A percentile compares a stretch with the other conserved stretches of the same genome.
Conservation (phyloP, 73 alveolate genomes). For the Symbiodinium natans region DNA sequence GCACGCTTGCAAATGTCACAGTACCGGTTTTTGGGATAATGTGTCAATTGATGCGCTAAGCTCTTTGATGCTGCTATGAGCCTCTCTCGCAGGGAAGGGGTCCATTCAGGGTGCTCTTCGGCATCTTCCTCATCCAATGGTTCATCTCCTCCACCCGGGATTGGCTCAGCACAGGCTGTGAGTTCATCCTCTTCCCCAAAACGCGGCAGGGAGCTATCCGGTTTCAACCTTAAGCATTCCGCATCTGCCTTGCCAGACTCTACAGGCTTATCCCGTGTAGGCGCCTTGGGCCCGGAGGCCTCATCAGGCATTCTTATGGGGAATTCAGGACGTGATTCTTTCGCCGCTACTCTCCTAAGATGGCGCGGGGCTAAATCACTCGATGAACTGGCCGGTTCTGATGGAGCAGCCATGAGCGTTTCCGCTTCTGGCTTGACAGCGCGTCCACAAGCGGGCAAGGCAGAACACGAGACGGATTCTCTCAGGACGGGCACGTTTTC, state of each 20-base stretch:
- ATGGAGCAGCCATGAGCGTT: background rate
- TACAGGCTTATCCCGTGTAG: background rate
- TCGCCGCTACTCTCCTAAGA: background rate
- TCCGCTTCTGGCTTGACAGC: background rate
- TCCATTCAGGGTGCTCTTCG: background rate
- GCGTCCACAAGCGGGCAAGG: background rate
- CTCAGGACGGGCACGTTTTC: background rate
- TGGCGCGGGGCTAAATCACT: no score
- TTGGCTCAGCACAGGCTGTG: background rate
- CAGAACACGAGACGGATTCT: background rate
- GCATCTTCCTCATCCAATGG: no score
- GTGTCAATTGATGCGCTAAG: background rate
- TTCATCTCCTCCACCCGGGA: background rate
- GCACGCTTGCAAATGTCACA: conserved; percentile 18
- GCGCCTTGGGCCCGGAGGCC: no score
- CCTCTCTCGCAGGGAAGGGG: background rate
- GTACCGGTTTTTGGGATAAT: conserved; percentile 13
- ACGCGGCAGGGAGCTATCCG: background rate
- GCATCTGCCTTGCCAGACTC: no score
- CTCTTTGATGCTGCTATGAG: background rate
- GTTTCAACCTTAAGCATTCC: background rate
- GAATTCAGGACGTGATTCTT: background rate
- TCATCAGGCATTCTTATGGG: background rate
- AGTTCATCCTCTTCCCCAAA: background rate
- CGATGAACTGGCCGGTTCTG: background rate